A percentile compares a stretch with the other conserved stretches of the same genome.
phyloP scores from a whole-genome alignment of 495 filamentous ascomycete species.

The Xylaria grammica region DNA sequence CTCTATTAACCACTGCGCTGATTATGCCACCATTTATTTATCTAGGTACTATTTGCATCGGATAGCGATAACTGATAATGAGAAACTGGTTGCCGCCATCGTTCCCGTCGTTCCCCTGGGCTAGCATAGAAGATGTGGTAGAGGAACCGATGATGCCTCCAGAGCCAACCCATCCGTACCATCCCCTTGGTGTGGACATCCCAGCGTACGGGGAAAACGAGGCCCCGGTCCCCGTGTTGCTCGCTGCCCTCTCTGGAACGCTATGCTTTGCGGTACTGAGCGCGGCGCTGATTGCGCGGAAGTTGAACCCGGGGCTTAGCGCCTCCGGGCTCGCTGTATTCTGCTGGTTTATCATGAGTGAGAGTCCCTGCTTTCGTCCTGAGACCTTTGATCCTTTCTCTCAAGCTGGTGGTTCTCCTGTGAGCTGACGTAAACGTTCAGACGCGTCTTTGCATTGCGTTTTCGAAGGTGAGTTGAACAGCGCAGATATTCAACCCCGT shows the following conservation, averaged over 20 bases:
- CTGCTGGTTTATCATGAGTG: slow-evolving; percentile 66
- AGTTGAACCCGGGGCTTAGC: slow-evolving; percentile 45
- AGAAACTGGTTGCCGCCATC: slow-evolving; percentile 19
- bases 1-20: too few relatives aligned
- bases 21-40: too few relatives aligned
- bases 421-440: slow-evolving; percentile 24
- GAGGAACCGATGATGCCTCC: slow-evolving; percentile 10
- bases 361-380: slow-evolving; percentile 53
- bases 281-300: slow-evolving; percentile 48
- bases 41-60: too few relatives aligned
- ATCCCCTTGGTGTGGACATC: slow-evolving; percentile 66
- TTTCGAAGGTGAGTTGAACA: slow-evolving; percentile 68
- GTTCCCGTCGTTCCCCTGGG: slow-evolving; percentile 12
- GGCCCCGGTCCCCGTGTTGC: slow-evolving; percentile 51
- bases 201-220: slow-evolving; percentile 62
- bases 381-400: background rate
- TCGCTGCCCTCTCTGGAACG: slow-evolving; percentile 52
- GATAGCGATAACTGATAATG: slow-evolving; percentile 12
- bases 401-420: background rate
- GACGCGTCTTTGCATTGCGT: slow-evolving; percentile 72
- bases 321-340: slow-evolving; percentile 52
- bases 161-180: slow-evolving; percentile 67
- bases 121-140: background rate
- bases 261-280: slow-evolving; percentile 50
- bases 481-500: background rate